These are phyloP conservation scores for Dryas octopetala DNA, from an alignment of 306 rosid genomes.

Conservation along the genomic window DNA sequence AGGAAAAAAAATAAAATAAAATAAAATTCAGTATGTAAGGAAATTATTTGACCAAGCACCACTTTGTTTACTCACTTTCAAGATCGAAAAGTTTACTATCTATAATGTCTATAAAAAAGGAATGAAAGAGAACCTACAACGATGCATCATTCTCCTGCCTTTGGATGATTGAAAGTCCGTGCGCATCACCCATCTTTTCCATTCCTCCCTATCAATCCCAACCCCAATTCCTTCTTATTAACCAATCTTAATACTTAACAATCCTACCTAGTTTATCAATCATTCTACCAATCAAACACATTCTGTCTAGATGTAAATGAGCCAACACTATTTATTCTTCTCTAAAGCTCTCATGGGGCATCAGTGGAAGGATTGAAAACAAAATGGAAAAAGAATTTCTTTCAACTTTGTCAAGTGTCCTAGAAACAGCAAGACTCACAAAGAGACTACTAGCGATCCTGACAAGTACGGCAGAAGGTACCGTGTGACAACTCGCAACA, in stretches of 20 bases:
- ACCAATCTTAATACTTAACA: conserved; percentile 47
- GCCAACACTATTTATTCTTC: conserved; percentile 8
- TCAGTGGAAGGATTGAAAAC: conserved; percentile 1
- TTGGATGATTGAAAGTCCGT: conserved; percentile 47
- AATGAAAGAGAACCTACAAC: conserved; percentile 56
- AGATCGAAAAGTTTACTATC: conserved; percentile 19
- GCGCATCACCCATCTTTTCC: conserved; percentile 91
- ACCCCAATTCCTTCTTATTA: conserved; percentile 64
- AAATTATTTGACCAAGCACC: neutral
- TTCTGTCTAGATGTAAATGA: conserved; percentile 13
- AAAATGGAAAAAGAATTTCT: conserved; percentile 14
- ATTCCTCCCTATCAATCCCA: conserved; percentile 80
- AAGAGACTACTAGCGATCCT: conserved; percentile 97
- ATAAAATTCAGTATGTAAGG: neutral
- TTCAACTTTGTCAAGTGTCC: conserved; percentile 44
- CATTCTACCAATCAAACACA: conserved; percentile 30
- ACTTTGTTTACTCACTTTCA: conserved; percentile 16
- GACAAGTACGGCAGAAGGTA: conserved; percentile 98
- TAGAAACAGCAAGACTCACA: conserved; percentile 93
- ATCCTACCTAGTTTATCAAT: conserved; percentile 44
- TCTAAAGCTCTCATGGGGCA: conserved; percentile 7
- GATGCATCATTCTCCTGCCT: conserved; percentile 61
- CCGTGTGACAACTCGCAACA: conserved; percentile 91
- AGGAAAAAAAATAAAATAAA: neutral
- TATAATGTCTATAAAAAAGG: conserved; percentile 31